Base-by-base conservation (phyloP, 345 rosid genomes). In the Raphanus sativus region DNA sequence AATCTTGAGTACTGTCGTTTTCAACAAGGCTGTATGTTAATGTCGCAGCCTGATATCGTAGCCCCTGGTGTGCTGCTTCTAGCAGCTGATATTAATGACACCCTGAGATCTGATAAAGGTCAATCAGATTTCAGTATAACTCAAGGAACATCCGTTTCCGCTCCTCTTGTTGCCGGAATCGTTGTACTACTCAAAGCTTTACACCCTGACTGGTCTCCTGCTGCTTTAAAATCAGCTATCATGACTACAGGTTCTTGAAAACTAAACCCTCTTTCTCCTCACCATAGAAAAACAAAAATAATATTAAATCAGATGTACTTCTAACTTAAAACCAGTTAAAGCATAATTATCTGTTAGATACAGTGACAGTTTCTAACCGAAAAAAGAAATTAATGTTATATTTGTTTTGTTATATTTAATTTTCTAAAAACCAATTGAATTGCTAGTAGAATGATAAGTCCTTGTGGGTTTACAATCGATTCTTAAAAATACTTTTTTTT, bases 181-280 rank as follows among this genome's bases (percentile, higher is more conserved):
- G 70, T 77, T 10, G 12, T 1, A 34, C 75, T 77, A 11, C 68
- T 78, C 40, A 78, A 32, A 65, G 32, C 81, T 42, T 5, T 78
- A 59, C 81, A 78, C 73, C 77, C 81, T 25, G 81, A 78, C 68
- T 78, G 81, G 81, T 78, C 73, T n/a, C 81, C 81, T 71, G 81
- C 81, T 0, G 77, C 77, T 7, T 28, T 78, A 4, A 78, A 72
- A 72, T 78, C 81, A 3, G 77, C 81, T 12, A 56, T 78, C 12
- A 71, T 78, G 72, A 78, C 77, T 63, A 58, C 81, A 65, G 81
- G 80, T 77, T 77, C 80, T 36, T 63, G 24, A 52, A 62, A 5
- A 9, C 13, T 0, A 17, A 29, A 29, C 29, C 40, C 2, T 24
- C 13, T 2, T 55, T 38, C 32, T 56, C 72, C 48, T 25, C 40